These are phyloP conservation scores for Hapsidospora chrysogenum DNA, from an alignment of 495 filamentous ascomycete genomes.

Conservation along the genomic window DNA sequence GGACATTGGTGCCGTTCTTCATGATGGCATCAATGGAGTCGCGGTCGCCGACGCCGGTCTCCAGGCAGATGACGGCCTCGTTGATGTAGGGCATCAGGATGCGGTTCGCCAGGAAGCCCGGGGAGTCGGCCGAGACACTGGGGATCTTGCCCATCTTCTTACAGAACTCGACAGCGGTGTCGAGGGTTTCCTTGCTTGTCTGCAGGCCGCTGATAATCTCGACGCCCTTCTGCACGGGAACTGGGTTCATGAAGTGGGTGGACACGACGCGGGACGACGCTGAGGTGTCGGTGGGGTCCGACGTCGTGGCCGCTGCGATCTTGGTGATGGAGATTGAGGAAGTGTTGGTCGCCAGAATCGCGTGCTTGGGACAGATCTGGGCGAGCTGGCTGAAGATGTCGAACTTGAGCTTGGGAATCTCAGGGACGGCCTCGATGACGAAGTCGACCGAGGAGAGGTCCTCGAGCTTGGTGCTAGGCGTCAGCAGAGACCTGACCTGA, in stretches of 20 bases:
- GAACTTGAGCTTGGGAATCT: slow-evolving; percentile 75
- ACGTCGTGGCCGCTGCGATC: slow-evolving; percentile 72
- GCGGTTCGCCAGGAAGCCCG: slow-evolving; percentile 89
- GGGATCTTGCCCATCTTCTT: slow-evolving; percentile 86
- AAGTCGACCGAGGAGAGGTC: slow-evolving; percentile 80
- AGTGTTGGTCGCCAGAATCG: slow-evolving; percentile 93
- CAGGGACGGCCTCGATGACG: slow-evolving; percentile 93
- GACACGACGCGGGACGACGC: slow-evolving; percentile 78
- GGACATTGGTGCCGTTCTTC: slow-evolving; percentile 98
- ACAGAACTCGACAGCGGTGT: slow-evolving; percentile 74
- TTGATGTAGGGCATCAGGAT: slow-evolving; percentile 99
- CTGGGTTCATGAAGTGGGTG: slow-evolving; percentile 99
- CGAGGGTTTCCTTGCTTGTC: slow-evolving; percentile 65
- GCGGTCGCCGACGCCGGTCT: slow-evolving; percentile 73
- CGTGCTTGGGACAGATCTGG: slow-evolving; percentile 65
- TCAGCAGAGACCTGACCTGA: slow-evolving; percentile 47
- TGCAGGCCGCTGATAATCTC: slow-evolving; percentile 93
- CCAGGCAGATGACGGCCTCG: slow-evolving; percentile 90
- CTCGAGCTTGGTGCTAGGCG: slow-evolving; percentile 55
- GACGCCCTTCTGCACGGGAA: slow-evolving; percentile 91
- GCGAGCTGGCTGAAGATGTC: slow-evolving; percentile 78
- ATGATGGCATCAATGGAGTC: slow-evolving; percentile 95
- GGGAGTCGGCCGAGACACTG: slow-evolving; percentile 71
- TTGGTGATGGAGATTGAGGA: slow-evolving; percentile 94
- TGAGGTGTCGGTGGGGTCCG: slow-evolving; percentile 59